Evolutionary conservation across 768 basidiomycete species (phyloP).

Genomic region (Ephemerocybe angulata): DNA sequence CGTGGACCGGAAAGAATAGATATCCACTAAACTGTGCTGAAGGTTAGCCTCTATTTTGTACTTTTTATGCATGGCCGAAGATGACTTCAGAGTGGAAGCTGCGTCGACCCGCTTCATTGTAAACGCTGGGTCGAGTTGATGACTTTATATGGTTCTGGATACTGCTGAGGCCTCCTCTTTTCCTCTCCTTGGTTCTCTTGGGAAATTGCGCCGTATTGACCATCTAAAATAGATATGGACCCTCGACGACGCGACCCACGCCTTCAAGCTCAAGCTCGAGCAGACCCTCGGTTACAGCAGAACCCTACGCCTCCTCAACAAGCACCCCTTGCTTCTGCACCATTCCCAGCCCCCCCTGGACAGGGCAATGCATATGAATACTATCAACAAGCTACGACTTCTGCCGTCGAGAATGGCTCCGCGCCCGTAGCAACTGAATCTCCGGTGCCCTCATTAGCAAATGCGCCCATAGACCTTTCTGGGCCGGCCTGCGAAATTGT

Average conservation of each 20-base stretch:
- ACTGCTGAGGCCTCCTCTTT: constrained; percentile 68
- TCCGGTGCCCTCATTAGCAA: background rate
- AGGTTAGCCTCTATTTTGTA: too few relatives aligned
- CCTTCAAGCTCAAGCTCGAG: constrained; percentile 46
- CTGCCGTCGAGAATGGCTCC: background rate
- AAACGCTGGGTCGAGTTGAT: constrained; percentile 60
- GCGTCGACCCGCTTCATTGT: constrained; percentile 53
- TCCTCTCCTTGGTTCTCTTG: background rate
- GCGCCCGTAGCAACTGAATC: background rate
- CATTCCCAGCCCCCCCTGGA: background rate
- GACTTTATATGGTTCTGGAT: constrained; percentile 86
- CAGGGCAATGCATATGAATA: background rate
- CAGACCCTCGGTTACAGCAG: constrained; percentile 60
- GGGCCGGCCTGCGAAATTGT: background rate
- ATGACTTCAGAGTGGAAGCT: constrained; percentile 96
- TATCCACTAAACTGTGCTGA: too few relatives aligned
- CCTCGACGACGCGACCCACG: constrained; percentile 81
- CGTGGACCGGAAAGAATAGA: too few relatives aligned
- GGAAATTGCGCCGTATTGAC: constrained; percentile 1
- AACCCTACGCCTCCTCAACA: constrained; percentile 7
- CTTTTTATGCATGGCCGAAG: constrained; percentile 32
- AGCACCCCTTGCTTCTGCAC: constrained; percentile 1
- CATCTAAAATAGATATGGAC: constrained; percentile 49
- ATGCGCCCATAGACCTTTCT: background rate
- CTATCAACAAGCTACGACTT: background rate